phyloP scores from a whole-genome alignment of 352 stramenopile species.

The Globisporangium okanoganense region DNA sequence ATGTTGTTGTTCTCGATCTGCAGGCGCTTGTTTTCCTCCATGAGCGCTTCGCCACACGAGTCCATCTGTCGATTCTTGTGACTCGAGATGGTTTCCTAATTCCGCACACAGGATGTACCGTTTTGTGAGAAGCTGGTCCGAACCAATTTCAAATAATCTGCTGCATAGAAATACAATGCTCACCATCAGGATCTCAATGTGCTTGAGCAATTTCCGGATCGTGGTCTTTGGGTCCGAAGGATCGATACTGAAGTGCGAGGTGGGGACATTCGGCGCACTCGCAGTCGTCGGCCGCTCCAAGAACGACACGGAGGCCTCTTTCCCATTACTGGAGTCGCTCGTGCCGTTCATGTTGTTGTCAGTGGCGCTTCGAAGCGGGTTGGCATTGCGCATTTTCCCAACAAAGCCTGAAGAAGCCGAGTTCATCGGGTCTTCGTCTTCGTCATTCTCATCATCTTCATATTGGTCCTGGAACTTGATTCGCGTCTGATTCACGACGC shows the following conservation, averaged over 20 bases:
- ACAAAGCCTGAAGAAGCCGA: conserved; percentile 32
- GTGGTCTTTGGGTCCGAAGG: conserved; percentile 79
- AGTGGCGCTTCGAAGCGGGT: conserved; percentile 20
- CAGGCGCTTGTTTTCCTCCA: conserved; percentile 61
- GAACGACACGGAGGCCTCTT: background rate
- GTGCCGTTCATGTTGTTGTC: background rate
- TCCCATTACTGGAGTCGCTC: background rate
- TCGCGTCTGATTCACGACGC: conserved; percentile 3
- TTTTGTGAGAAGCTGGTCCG: background rate
- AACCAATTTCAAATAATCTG: background rate
- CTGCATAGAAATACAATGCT: no score
- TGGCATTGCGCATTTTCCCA: conserved; percentile 54
- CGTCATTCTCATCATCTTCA: conserved; percentile 5
- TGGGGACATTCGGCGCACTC: conserved; percentile 22
- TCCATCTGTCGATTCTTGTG: conserved; percentile 57
- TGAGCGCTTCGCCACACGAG: conserved; percentile 37
- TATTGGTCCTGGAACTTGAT: conserved; percentile 10
- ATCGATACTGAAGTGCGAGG: conserved; percentile 62
- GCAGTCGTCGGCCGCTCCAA: conserved; percentile 21
- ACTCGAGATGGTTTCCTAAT: conserved; percentile 46
- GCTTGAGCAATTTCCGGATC: conserved; percentile 79
- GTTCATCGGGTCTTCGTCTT: background rate
- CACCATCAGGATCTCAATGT: conserved; percentile 79
- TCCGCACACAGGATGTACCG: background rate
- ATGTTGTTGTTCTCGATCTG: conserved; percentile 87